Percentiles rank a stretch among this genome's conserved stretches.
These are phyloP conservation scores for Epipyxis sp. DNA, from an alignment of 108 stramenopile genomes.

Conservation along the genomic window DNA sequence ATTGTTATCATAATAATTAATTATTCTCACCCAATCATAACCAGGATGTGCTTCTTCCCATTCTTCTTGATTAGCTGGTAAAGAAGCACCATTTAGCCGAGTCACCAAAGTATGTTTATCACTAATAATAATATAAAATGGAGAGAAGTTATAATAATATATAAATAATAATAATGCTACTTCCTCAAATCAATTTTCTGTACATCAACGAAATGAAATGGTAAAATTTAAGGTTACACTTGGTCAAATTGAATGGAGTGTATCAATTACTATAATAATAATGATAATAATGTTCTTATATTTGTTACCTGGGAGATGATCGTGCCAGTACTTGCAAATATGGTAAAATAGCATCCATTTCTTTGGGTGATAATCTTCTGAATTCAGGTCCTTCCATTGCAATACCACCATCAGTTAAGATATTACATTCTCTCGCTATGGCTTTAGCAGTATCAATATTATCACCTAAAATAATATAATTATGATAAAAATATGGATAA, in stretches of 20 bases:
- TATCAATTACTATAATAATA: too few relatives aligned
- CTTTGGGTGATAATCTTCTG: conserved; percentile 44
- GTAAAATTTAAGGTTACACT: too few relatives aligned
- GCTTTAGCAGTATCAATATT: conserved; percentile 86
- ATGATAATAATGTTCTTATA: too few relatives aligned
- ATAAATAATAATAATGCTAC: too few relatives aligned
- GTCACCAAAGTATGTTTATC: conserved; percentile 57
- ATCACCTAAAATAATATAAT: too few relatives aligned
- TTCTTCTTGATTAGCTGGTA: conserved; percentile 34
- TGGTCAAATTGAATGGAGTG: too few relatives aligned
- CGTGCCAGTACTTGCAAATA: conserved; percentile 53
- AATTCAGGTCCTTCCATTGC: conserved; percentile 57
- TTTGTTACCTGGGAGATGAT: too few relatives aligned
- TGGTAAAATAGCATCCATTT: conserved; percentile 54
- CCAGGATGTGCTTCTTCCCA: conserved; percentile 58
- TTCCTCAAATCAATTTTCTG: too few relatives aligned
- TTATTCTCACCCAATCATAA: conserved; percentile 33
- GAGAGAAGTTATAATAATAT: too few relatives aligned
- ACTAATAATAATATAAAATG: too few relatives aligned
- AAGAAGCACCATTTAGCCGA: conserved; percentile 45
- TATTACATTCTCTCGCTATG: conserved; percentile 72
- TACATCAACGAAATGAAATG: too few relatives aligned
- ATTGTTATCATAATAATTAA: conserved; percentile 34
- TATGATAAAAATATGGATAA: too few relatives aligned
- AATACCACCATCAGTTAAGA: conserved; percentile 49